Evolutionary conservation across 768 basidiomycete genomes (phyloP).

Genomic region (Phanerodontia chrysosporium): DNA sequence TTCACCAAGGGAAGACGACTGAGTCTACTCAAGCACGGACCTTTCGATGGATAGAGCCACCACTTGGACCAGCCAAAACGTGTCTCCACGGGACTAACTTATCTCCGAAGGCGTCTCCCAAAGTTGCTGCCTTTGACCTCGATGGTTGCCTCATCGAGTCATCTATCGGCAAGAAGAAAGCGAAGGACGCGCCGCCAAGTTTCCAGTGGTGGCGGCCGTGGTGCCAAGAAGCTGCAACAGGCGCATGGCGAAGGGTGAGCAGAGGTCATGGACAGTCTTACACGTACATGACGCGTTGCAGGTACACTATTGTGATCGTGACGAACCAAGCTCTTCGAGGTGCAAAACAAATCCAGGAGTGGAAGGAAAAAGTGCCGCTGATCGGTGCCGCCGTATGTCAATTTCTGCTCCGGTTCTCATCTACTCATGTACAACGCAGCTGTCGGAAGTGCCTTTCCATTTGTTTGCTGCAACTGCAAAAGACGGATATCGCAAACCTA

Average conservation of each 20-base stretch:
- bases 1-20: constrained; percentile 22
- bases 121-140: constrained; percentile 79
- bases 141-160: constrained; percentile 78
- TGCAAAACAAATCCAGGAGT: constrained; percentile 44
- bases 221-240: constrained; percentile 64
- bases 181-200: constrained; percentile 36
- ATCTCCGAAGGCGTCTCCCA: constrained; percentile 40
- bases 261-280: too few species aligned
- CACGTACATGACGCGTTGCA: too few species aligned
- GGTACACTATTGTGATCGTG: constrained; percentile 70
- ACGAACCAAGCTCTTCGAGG: constrained; percentile 71
- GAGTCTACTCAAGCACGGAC: constrained; percentile 4
- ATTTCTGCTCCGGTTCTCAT: not conserved
- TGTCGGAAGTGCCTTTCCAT: constrained; percentile 71
- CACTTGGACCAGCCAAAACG: constrained; percentile 27
- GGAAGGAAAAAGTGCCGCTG: constrained; percentile 72
- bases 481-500: constrained; percentile 82
- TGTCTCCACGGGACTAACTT: constrained; percentile 35
- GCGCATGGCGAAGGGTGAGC: constrained; percentile 46
- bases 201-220: constrained; percentile 74
- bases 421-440: constrained; percentile 32
- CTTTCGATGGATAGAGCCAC: constrained; percentile 29
- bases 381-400: constrained; percentile 60
- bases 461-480: constrained; percentile 72
- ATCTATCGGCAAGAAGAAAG: constrained; percentile 38